phyloP scores from a whole-genome alignment of 1,284 basidiomycete genomes.

The Ganoderma boninense region DNA sequence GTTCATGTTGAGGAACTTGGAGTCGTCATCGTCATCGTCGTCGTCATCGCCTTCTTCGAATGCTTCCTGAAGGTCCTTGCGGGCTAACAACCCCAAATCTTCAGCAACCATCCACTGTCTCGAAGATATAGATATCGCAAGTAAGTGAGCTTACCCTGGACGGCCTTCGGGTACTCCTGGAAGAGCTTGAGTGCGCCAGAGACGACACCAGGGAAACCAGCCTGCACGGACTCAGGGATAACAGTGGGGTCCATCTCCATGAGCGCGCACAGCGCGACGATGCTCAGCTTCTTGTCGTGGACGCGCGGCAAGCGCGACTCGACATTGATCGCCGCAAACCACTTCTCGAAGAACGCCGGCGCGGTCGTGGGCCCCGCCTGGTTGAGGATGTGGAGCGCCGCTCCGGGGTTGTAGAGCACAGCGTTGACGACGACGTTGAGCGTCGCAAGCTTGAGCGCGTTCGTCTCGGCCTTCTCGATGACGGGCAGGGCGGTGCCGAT shows the following conservation, averaged over 20 bases:
- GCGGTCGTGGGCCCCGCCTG: conserved; percentile 62
- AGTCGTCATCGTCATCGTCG: conserved; percentile 67
- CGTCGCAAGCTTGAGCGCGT: conserved; percentile 77
- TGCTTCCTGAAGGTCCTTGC: conserved; percentile 70
- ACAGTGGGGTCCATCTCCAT: conserved; percentile 69
- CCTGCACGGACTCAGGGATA: conserved; percentile 66
- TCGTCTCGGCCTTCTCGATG: conserved; percentile 67
- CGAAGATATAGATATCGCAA: not conserved
- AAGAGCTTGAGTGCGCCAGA: conserved; percentile 75
- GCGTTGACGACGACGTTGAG: conserved; percentile 86
- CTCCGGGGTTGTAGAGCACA: conserved; percentile 85
- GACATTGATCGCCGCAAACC: conserved; percentile 77
- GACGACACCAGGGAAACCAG: conserved; percentile 81
- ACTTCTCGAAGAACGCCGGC: conserved; percentile 80
- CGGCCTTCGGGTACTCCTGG: conserved; percentile 77
- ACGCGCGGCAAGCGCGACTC: conserved; percentile 79
- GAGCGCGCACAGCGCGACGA: conserved; percentile 78
- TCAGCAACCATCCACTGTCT: not conserved
- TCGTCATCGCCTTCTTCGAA: conserved; percentile 66
- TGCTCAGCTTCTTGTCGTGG: conserved; percentile 89
- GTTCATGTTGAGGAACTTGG: conserved; percentile 68
- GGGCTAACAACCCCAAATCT: conserved; percentile 49
- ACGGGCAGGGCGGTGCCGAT: conserved; percentile 67
- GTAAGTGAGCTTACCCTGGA: conserved; percentile 60
- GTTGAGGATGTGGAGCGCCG: conserved; percentile 82